These are phyloP conservation scores for Hyparrhenia diplandra DNA, from an alignment of 176 grass and related monocot species.

Conservation along the genomic window DNA sequence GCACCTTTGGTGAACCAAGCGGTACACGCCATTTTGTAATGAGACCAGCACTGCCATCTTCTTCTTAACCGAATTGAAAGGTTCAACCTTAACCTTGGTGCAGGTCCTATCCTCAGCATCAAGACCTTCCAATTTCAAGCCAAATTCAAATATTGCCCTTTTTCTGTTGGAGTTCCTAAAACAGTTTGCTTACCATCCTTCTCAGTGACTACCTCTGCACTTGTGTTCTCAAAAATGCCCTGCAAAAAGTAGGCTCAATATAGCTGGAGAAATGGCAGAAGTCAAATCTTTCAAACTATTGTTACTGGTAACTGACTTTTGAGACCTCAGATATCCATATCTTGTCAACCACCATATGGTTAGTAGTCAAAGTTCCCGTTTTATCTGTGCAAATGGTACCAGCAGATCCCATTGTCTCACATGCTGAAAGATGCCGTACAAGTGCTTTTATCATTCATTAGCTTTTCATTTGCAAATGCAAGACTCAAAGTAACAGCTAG, in stretches of 20 bases:
- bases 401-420: constrained; percentile 94
- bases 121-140: constrained; percentile 56
- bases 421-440: constrained; percentile 81
- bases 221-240: constrained; percentile 83
- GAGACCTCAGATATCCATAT: constrained; percentile 79
- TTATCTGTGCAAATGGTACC: constrained; percentile 97
- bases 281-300: constrained; percentile 48
- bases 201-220: constrained; percentile 76
- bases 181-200: constrained; percentile 69
- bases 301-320: constrained; percentile 39
- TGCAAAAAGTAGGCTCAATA: constrained; percentile 55
- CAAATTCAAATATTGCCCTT: constrained; percentile 81
- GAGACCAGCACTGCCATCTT: constrained; percentile 78
- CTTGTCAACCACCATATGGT: constrained; percentile 93
- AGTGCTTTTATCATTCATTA: constrained; percentile 97
- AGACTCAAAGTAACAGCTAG: constrained; percentile 96
- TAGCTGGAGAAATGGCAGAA: constrained; percentile 51
- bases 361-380: constrained; percentile 96
- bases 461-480: constrained; percentile 96
- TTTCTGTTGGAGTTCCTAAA: constrained; percentile 90
- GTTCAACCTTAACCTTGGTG: constrained; percentile 86
- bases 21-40: constrained; percentile 48
- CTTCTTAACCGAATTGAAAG: constrained; percentile 94
- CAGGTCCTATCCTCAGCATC: constrained; percentile 48
- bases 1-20: constrained; percentile 88